A percentile compares a stretch with the other conserved stretches of the same genome.
Conservation (phyloP, 768 basidiomycete species). For the Amanita rimosa region DNA sequence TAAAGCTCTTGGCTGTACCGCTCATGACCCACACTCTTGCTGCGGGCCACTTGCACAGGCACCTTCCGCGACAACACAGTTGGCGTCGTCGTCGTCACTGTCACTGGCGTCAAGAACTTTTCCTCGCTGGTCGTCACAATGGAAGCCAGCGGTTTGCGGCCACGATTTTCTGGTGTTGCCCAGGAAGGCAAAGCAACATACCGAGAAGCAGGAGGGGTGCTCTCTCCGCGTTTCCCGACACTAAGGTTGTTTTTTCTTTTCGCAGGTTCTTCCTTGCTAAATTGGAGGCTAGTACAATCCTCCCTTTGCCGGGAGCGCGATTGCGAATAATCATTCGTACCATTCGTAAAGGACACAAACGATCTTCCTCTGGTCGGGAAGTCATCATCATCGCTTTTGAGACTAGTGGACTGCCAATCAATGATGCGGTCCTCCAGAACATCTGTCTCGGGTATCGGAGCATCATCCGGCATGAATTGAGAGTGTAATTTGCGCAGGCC, state of each 20-base stretch:
- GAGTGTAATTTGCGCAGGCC: neutral
- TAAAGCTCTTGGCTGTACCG: constrained; percentile 3
- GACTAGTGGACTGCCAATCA: neutral
- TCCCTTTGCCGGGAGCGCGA: neutral
- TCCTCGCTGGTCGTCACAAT: neutral
- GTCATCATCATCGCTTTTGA: constrained; percentile 6
- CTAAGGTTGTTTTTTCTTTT: neutral
- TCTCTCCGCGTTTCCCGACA: neutral
- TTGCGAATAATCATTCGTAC: neutral
- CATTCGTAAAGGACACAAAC: constrained; percentile 8
- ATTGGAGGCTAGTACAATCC: neutral
- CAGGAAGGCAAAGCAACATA: neutral
- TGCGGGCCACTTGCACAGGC: neutral
- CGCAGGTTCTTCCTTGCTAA: neutral
- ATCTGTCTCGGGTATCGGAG: constrained; percentile 2
- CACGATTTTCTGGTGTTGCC: neutral
- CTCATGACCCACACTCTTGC: constrained; percentile 5
- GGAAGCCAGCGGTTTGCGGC: neutral
- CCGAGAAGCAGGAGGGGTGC: neutral
- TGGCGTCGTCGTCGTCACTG: neutral
- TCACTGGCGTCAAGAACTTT: neutral
- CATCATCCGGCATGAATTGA: constrained; percentile 3
- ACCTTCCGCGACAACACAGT: neutral
- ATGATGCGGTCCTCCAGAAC: neutral
- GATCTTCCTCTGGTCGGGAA: constrained; percentile 4